A percentile compares a stretch with the other conserved stretches of the same genome.
phyloP scores from a whole-genome alignment of 225 moss, liverwort and hornwort species.

The Anthoceros angustus region DNA sequence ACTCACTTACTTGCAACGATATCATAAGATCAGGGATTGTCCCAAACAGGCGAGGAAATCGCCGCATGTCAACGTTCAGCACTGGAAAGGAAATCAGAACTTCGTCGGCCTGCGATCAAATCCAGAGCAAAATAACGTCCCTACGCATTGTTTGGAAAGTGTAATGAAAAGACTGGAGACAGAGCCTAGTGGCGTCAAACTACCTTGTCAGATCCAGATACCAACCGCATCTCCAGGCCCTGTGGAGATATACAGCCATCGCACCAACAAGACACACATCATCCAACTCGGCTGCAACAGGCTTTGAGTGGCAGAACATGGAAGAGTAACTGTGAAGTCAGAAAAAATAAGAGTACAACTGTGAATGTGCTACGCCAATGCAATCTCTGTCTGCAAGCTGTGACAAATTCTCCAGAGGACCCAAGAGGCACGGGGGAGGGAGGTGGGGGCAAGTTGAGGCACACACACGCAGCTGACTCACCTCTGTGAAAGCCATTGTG shows the following conservation, averaged over 20 bases:
- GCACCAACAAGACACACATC: slow-evolving; percentile 31
- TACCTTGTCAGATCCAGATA: slow-evolving; percentile 42
- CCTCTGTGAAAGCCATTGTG: slow-evolving; percentile 77
- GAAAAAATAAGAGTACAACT: neutral
- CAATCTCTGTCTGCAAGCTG: neutral
- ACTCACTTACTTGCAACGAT: slow-evolving; percentile 52
- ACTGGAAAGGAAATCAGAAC: slow-evolving; percentile 47
- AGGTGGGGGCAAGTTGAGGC: neutral
- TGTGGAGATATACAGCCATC: slow-evolving; percentile 32
- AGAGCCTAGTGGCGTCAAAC: slow-evolving; percentile 4
- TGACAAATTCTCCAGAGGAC: neutral
- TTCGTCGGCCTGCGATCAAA: neutral
- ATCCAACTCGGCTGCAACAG: slow-evolving; percentile 23
- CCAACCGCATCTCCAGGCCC: slow-evolving; percentile 93
- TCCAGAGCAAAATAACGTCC: neutral
- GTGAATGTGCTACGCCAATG: neutral
- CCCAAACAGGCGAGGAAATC: slow-evolving; percentile 27
- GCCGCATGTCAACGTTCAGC: slow-evolving; percentile 48
- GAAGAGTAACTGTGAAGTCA: slow-evolving; percentile 2
- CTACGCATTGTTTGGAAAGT: neutral
- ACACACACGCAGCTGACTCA: slow-evolving; percentile 18
- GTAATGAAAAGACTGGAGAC: neutral
- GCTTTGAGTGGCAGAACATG: slow-evolving; percentile 14
- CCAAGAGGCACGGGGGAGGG: neutral
- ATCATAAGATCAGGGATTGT: slow-evolving; percentile 42